Evolutionary conservation across 257 asterid species (phyloP).

Genomic region (Solanum ossicruentum): DNA sequence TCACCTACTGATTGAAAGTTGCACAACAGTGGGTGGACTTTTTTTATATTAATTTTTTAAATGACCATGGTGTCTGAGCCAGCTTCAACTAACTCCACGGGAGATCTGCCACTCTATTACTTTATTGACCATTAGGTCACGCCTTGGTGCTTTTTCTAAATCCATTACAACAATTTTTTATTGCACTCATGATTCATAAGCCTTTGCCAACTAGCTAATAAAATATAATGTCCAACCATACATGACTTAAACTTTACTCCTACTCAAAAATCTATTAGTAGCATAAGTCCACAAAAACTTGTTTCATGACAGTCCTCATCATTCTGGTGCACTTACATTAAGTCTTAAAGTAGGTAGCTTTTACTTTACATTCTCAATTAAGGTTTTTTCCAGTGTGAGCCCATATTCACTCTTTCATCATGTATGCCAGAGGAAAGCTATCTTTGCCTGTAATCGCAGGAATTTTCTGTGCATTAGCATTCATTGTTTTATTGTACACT

Average conservation of each 20-base stretch:
- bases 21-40: background rate
- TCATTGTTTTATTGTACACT: constrained; percentile 41
- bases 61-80: background rate
- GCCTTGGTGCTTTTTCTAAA: background rate
- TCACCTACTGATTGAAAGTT: constrained; percentile 15
- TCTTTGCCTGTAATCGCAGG: constrained; percentile 39
- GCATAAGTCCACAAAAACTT: constrained; percentile 7
- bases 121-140: background rate
- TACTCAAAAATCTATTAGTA: constrained; percentile 34
- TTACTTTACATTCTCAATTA: background rate
- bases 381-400: background rate
- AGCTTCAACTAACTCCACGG: background rate
- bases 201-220: background rate
- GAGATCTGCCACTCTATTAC: background rate
- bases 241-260: constrained; percentile 65
- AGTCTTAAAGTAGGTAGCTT: background rate
- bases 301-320: constrained; percentile 9
- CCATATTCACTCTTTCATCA: constrained; percentile 1
- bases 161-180: background rate
- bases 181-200: background rate
- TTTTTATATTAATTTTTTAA: background rate
- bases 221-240: background rate
- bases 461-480: constrained; percentile 30
- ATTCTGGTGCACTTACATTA: constrained; percentile 17
- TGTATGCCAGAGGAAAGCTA: constrained; percentile 35